Evolutionary conservation across 305 asterid species (phyloP), one percentile per base, ranked within the genome.

Genomic region (Euphrasia arctica): DNA sequence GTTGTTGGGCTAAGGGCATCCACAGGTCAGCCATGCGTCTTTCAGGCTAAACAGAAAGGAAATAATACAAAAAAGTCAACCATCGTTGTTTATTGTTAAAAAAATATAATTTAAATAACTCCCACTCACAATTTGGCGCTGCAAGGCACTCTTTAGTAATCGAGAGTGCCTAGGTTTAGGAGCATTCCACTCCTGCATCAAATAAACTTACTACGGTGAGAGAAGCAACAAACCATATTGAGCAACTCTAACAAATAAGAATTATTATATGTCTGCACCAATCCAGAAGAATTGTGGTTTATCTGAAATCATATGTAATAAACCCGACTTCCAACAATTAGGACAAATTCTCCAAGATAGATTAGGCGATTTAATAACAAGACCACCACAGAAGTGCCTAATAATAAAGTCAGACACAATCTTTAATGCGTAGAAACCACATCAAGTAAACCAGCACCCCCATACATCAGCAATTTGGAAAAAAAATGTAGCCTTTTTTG

Each of bases 101-200:
- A 52, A 58, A 36, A 39, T 6, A 39, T 2, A 39, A 10, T 6
- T 39, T 39, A 2, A 39, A 39, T 6, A 39, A 39, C 43, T 39
- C 9, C 51, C 69, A 76, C 96, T 85, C 85, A 93, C 99, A 78
- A 81, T 79, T 83, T 83, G 76, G 9, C 86, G 91, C 60, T 74
- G 87, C 61, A 88, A 74, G 48, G 98, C 98, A 78, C 93, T 84
- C 81, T 84, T 88, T 13, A 91, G 83, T 63, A 94, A 78, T 63
- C 79, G 85, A 59, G 95, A 79, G 66, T 90, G 99, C 73, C 95
- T 79, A 62, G 94, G 91, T 70, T 94, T 94, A 34, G 94, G 87
- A 70, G 88, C 80, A 79, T 83, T 88, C 95, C 88, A 90, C 63
- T 85, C 99, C 99, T 93, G 88, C 78, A 81, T 22, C 15, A 62